A percentile compares a stretch with the other conserved stretches of the same genome.
These are phyloP conservation scores for Capsella bursapastoris DNA, from an alignment of 345 rosid species.

Conservation along the genomic window DNA sequence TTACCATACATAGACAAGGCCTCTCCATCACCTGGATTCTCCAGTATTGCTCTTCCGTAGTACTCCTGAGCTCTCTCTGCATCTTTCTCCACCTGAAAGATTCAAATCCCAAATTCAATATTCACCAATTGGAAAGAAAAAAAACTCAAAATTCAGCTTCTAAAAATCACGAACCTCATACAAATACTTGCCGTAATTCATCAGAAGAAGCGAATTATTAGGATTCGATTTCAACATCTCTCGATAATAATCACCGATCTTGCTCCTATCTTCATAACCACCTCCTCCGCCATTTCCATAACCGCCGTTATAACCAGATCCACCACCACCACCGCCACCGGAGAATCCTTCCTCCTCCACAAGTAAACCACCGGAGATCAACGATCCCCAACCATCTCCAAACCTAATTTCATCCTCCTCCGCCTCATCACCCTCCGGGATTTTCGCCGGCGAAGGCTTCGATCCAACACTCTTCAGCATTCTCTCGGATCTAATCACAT, in stretches of 20 bases:
- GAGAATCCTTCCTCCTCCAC: constrained; percentile 49
- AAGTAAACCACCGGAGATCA: constrained; percentile 47
- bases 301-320: constrained; percentile 41
- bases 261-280: constrained; percentile 45
- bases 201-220: constrained; percentile 60
- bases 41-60: constrained; percentile 81
- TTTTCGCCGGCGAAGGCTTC: constrained; percentile 45
- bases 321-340: constrained; percentile 52
- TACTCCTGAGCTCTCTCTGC: constrained; percentile 65
- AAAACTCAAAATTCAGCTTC: not conserved
- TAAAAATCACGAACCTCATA: constrained; percentile 58
- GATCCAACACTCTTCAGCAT: constrained; percentile 44
- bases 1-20: constrained; percentile 72
- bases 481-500: constrained; percentile 49
- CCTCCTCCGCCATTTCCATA: constrained; percentile 34
- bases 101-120: not conserved
- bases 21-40: constrained; percentile 81
- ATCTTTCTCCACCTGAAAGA: constrained; percentile 58
- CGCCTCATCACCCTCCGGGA: constrained; percentile 58
- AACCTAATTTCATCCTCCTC: constrained; percentile 27
- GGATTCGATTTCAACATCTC: constrained; percentile 72
- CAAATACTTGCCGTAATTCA: constrained; percentile 80
- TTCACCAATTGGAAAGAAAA: no score
- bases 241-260: constrained; percentile 68
- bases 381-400: constrained; percentile 39